Evolutionary conservation across 768 basidiomycete species (phyloP).

Genomic region (Paxillus rubicundulus): DNA sequence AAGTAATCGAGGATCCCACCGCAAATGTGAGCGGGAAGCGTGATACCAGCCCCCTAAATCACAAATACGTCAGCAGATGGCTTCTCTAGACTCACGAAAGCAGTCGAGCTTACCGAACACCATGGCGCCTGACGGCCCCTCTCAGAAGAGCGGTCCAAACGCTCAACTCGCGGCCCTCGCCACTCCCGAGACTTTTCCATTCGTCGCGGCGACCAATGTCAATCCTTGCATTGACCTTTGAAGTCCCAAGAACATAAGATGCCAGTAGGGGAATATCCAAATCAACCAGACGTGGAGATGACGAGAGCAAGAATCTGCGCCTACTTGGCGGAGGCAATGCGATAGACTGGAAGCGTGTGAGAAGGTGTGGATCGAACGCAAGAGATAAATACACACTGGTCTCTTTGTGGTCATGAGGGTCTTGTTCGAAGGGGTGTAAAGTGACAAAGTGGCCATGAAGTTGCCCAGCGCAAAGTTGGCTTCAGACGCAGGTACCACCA

Average conservation of each 20-base stretch:
- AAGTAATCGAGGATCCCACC: slow-evolving; percentile 42
- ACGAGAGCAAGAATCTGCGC: slow-evolving; percentile 35
- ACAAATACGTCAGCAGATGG: slow-evolving; percentile 1
- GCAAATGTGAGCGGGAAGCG: slow-evolving; percentile 64
- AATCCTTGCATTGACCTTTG: slow-evolving; percentile 55
- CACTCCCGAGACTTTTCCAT: slow-evolving; percentile 68
- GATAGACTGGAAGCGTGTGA: slow-evolving; percentile 49
- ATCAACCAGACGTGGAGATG: slow-evolving; percentile 40
- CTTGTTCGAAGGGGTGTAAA: slow-evolving; percentile 59
- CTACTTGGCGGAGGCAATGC: slow-evolving; percentile 41
- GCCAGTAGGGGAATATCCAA: slow-evolving; percentile 58
- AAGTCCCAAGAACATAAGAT: slow-evolving; percentile 48
- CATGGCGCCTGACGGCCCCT: slow-evolving; percentile 63
- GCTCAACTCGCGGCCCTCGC: slow-evolving; percentile 71
- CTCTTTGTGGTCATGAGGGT: slow-evolving; percentile 60
- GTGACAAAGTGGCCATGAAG: slow-evolving; percentile 72
- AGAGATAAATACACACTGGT: slow-evolving; percentile 49
- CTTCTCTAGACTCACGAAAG: background rate
- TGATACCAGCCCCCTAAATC: slow-evolving; percentile 59
- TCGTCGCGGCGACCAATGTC: slow-evolving; percentile 71
- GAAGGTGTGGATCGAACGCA: background rate
- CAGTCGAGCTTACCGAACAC: slow-evolving; percentile 56
- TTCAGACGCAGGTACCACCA: slow-evolving; percentile 63
- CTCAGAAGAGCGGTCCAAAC: slow-evolving; percentile 59
- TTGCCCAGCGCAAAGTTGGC: slow-evolving; percentile 76